A percentile compares a stretch with the other conserved stretches of the same genome.
These are phyloP conservation scores for Fomitopsis betulina DNA, from an alignment of 1,284 basidiomycete species.

Conservation along the genomic window DNA sequence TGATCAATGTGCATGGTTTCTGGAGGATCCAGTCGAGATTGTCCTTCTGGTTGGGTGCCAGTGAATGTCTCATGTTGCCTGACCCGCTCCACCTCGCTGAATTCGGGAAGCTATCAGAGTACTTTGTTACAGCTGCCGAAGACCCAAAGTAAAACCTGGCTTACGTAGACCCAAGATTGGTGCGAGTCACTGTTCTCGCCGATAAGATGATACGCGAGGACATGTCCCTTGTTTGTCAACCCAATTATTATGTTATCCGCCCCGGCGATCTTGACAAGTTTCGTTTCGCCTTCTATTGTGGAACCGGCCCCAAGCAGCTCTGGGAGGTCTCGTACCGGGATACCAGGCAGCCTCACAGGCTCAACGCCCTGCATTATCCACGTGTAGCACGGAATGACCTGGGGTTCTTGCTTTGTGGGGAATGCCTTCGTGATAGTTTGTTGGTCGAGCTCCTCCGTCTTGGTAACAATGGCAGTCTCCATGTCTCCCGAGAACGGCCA, in stretches of 20 bases:
- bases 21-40: constrained; percentile 1
- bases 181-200: constrained; percentile 31
- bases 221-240: constrained; percentile 74
- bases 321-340: constrained; percentile 34
- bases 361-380: constrained; percentile 49
- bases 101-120: constrained; percentile 54
- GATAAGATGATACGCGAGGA: constrained; percentile 52
- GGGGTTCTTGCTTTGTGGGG: constrained; percentile 26
- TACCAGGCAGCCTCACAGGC: constrained; percentile 43
- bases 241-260: constrained; percentile 67
- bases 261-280: constrained; percentile 75
- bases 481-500: constrained; percentile 58
- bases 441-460: constrained; percentile 42
- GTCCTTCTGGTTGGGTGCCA: neutral
- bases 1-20: constrained; percentile 8
- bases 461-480: constrained; percentile 31
- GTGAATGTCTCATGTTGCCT: constrained; percentile 8
- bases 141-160: constrained; percentile 22
- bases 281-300: constrained; percentile 31
- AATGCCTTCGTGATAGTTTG: constrained; percentile 34
- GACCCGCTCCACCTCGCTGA: constrained; percentile 57
- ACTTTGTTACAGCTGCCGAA: constrained; percentile 1
- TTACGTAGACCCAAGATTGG: constrained; percentile 74
- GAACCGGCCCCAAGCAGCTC: constrained; percentile 34
- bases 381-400: constrained; percentile 50